Evolutionary conservation across 2,329 filamentous ascomycete genomes (phyloP).

Genomic region (Paraphaeosphaeria minitans): DNA sequence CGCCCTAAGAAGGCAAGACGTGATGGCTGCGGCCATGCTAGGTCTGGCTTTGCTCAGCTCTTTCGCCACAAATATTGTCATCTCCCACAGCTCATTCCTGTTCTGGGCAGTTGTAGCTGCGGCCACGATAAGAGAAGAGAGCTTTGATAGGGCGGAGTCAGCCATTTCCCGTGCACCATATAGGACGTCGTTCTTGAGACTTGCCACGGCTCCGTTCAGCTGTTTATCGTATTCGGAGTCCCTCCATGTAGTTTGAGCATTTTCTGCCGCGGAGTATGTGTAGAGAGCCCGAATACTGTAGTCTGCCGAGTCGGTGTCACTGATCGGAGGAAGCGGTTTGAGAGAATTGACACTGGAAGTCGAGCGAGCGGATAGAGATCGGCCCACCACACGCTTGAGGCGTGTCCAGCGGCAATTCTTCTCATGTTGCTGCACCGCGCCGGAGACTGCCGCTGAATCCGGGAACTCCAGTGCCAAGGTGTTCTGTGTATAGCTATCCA

Average conservation of each 20-base stretch:
- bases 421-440: background rate
- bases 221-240: background rate
- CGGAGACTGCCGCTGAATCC: background rate
- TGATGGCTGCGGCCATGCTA: constrained; percentile 62
- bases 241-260: background rate
- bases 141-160: constrained; percentile 55
- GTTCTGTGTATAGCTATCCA: background rate
- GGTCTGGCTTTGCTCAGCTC: constrained; percentile 60
- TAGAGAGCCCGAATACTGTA: background rate
- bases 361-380: background rate
- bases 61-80: constrained; percentile 66
- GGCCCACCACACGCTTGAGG: background rate
- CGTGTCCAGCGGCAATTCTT: background rate
- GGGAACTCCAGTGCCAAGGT: background rate
- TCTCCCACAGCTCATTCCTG: constrained; percentile 59
- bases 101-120: constrained; percentile 22
- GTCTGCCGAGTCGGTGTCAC: constrained; percentile 1
- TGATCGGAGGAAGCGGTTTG: background rate
- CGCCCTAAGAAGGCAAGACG: constrained; percentile 55
- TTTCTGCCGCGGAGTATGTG: background rate
- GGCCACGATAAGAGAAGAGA: constrained; percentile 53
- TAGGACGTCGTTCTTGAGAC: constrained; percentile 18
- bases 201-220: constrained; percentile 6
- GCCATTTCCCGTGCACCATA: constrained; percentile 67
- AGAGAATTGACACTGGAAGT: background rate